Evolutionary conservation across 1,284 basidiomycete species (phyloP), one percentile per base, ranked within the genome.

Genomic region (Apiotrichum gamsii): DNA sequence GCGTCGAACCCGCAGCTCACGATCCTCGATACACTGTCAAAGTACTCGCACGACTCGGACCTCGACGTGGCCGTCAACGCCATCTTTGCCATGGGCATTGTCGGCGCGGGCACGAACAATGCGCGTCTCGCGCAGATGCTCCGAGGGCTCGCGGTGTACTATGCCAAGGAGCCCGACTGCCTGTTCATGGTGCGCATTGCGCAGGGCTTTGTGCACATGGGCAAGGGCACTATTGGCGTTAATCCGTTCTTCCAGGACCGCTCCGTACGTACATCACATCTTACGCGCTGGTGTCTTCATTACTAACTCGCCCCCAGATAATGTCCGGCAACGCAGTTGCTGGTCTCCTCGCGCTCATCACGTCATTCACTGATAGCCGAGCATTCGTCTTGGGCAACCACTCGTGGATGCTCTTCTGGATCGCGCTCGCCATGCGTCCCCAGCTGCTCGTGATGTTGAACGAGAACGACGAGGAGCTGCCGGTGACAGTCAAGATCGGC

Each of bases 11-110:
- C 95, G 15, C 87, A 90, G 72, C 80, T 97, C n/a, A 78, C 87
- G 24, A 87, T 98, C 55, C 83, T 99, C 58, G 95, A 99, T 72
- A 97, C 91, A 0, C 82, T 99, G 8, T 97, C 93, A n/a, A 96
- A 95, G 72, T 98, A 98, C 76, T 95, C 90, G 57, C 95, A 99
- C 77, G 95, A 99, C 77, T 93, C 87, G 64, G 95, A 99, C 72
- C 83, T 97, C 30, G 81, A 83, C 47, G 95, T 99, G 14, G 95
- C 94, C 0, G 80, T 93, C 48, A 98, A 97, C 65, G 89, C 95
- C 21, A 98, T 99, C 72, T 85, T 98, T 58, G 93, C 94, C 3
- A 98, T 99, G 94, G 95, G 95, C 61, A 79, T 99, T 16, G 87
- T 98, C 43, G 95, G 95, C 28, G 94, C 94, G 0, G 95, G 95